Evolutionary conservation across 768 basidiomycete genomes (phyloP).

Genomic region (Agrocybe pediades): DNA sequence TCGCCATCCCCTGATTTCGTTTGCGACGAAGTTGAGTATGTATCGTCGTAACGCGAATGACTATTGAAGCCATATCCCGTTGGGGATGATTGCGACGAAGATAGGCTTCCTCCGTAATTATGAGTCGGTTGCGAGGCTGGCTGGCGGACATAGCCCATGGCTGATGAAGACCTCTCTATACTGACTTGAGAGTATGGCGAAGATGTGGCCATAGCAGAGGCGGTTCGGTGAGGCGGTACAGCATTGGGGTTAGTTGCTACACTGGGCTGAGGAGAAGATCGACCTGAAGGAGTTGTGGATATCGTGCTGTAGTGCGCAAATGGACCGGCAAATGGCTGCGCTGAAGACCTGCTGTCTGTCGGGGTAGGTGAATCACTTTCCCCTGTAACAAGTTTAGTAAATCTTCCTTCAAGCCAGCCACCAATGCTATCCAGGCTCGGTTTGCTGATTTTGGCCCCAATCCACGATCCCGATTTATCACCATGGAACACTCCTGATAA

Average conservation of each 20-base stretch:
- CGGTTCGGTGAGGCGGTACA: constrained; percentile 57
- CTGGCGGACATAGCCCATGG: constrained; percentile 70
- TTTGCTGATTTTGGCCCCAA: constrained; percentile 81
- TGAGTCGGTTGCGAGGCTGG: constrained; percentile 52
- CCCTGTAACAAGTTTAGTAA: constrained; percentile 95
- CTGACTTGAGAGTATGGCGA: constrained; percentile 47
- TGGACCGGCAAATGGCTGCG: constrained; percentile 64
- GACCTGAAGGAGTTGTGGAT: constrained; percentile 72
- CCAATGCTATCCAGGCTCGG: constrained; percentile 92
- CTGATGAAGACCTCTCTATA: constrained; percentile 76
- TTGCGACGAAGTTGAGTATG: constrained; percentile 11
- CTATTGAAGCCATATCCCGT: constrained; percentile 29
- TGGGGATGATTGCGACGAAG: constrained; percentile 28
- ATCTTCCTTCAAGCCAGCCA: constrained; percentile 87
- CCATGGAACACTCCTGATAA: constrained; percentile 70
- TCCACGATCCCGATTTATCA: constrained; percentile 86
- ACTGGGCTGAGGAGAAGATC: constrained; percentile 74
- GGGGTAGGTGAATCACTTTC: constrained; percentile 62
- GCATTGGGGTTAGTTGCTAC: constrained; percentile 36
- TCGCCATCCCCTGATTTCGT: constrained; percentile 27
- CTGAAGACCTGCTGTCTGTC: constrained; percentile 33
- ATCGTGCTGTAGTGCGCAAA: constrained; percentile 95
- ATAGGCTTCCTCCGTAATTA: constrained; percentile 53
- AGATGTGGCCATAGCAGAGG: constrained; percentile 69
- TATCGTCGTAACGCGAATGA: constrained; percentile 23